phyloP scores from a whole-genome alignment of 2,329 filamentous ascomycete genomes.

The Colletotrichum camelliae region DNA sequence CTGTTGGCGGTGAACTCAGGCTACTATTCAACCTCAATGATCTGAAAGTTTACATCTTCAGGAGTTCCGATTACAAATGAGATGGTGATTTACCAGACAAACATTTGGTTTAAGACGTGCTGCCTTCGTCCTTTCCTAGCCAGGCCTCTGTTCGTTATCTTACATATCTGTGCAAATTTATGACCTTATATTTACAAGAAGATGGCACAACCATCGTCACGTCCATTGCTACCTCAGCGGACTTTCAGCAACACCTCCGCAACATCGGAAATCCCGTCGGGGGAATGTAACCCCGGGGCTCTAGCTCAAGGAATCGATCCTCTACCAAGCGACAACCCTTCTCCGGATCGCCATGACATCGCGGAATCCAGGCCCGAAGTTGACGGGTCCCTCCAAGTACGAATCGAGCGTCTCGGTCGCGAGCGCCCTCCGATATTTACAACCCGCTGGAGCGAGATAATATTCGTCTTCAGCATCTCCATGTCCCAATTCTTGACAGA shows the following conservation, averaged over 20 bases:
- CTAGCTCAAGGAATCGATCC: not conserved
- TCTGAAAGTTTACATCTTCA: not conserved
- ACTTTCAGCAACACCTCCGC: rapidly evolving
- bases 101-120: not conserved
- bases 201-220: not conserved
- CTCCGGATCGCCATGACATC: not conserved
- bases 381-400: not conserved
- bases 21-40: not conserved
- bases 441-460: not conserved
- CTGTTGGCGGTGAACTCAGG: rapidly evolving
- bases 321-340: not conserved
- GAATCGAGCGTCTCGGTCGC: not conserved
- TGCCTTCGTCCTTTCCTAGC: not conserved
- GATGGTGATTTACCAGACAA: not conserved
- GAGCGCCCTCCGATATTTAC: not conserved
- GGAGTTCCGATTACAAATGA: not conserved
- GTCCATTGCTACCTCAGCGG: not conserved
- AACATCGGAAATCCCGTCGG: not conserved
- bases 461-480: not conserved
- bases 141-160: not conserved
- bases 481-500: conserved; percentile 1
- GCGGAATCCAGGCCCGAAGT: not conserved
- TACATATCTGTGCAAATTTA: not conserved
- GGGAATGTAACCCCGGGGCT: not conserved
- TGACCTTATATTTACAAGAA: not conserved